phyloP scores from a whole-genome alignment of 495 filamentous ascomycete genomes.

The Usnea hakonensis region DNA sequence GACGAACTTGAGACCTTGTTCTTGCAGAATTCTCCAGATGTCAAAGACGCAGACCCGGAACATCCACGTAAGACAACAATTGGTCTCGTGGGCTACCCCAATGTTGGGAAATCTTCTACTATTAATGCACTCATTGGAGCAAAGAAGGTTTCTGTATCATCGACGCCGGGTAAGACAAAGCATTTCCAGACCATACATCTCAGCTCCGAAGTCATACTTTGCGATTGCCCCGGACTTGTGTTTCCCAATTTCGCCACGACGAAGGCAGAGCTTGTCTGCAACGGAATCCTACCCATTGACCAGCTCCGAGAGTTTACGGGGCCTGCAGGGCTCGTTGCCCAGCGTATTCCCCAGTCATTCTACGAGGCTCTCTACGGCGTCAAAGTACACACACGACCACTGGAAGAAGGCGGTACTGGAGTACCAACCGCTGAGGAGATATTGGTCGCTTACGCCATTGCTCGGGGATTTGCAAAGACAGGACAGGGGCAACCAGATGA shows the following conservation, averaged over 20 bases:
- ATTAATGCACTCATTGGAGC: conserved; percentile 97
- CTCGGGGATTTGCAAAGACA: conserved; percentile 79
- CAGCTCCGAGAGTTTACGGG: conserved; percentile 93
- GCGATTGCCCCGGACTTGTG: conserved; percentile 97
- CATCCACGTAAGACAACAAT: conserved; percentile 67
- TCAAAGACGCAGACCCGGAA: conserved; percentile 33
- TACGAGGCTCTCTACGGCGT: conserved; percentile 90
- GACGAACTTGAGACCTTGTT: conserved; percentile 90
- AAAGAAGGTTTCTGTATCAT: conserved; percentile 97
- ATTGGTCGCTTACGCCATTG: conserved; percentile 75
- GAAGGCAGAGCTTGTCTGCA: conserved; percentile 93
- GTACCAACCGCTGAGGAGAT: conserved; percentile 82
- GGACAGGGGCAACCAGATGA: conserved; percentile 89
- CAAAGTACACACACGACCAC: conserved; percentile 68
- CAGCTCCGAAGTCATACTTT: conserved; percentile 78
- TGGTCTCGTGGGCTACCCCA: conserved; percentile 95
- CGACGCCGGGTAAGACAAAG: conserved; percentile 97
- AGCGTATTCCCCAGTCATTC: conserved; percentile 83
- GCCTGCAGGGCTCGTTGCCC: conserved; percentile 76
- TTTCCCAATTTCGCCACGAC: conserved; percentile 97
- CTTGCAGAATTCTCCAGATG: conserved; percentile 60
- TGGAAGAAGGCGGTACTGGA: conserved; percentile 92
- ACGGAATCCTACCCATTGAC: conserved; percentile 93
- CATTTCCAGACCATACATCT: conserved; percentile 99
- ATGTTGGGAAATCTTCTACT: conserved; percentile 97